Percentiles rank a stretch among this genome's conserved stretches.
Conservation (phyloP, 2,329 filamentous ascomycete species). For the Colletotrichum karsti region DNA sequence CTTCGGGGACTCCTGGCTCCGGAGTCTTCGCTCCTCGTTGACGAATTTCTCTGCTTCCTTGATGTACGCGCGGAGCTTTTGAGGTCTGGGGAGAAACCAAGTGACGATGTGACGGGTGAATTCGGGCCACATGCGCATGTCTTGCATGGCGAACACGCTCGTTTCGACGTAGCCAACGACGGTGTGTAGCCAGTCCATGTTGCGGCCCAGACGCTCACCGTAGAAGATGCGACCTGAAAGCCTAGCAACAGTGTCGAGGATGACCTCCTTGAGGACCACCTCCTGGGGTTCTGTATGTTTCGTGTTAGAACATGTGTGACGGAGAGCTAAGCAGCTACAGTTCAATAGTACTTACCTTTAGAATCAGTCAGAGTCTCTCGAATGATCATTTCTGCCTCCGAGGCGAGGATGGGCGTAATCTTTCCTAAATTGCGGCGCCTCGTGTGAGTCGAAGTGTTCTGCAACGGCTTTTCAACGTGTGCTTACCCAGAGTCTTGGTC, state of each 20-base stretch:
- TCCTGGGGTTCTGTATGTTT: neutral
- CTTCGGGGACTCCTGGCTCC: neutral
- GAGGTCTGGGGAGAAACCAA: slow-evolving; percentile 46
- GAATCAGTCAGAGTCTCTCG: neutral
- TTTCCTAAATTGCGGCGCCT: neutral
- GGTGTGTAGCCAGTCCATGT: slow-evolving; percentile 55
- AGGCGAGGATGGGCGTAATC: neutral
- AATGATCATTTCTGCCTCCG: neutral
- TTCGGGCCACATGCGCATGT: slow-evolving; percentile 49
- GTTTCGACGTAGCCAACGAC: slow-evolving; percentile 50
- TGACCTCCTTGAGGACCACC: neutral
- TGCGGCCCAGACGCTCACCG: slow-evolving; percentile 51
- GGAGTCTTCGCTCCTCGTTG: neutral
- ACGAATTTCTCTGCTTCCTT: neutral
- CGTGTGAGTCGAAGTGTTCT: neutral
- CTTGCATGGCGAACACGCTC: slow-evolving; percentile 41
- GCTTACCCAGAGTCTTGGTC: neutral
- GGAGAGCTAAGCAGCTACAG: accelerated
- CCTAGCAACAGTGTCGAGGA: slow-evolving; percentile 48
- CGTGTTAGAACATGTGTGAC: neutral
- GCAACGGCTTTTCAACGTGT: accelerated
- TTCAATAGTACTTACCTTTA: neutral
- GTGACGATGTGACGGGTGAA: slow-evolving; percentile 49
- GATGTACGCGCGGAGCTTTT: neutral
- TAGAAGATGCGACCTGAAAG: slow-evolving; percentile 59